Evolutionary conservation across 306 rosid species (phyloP).

Genomic region (Senna siamea): DNA sequence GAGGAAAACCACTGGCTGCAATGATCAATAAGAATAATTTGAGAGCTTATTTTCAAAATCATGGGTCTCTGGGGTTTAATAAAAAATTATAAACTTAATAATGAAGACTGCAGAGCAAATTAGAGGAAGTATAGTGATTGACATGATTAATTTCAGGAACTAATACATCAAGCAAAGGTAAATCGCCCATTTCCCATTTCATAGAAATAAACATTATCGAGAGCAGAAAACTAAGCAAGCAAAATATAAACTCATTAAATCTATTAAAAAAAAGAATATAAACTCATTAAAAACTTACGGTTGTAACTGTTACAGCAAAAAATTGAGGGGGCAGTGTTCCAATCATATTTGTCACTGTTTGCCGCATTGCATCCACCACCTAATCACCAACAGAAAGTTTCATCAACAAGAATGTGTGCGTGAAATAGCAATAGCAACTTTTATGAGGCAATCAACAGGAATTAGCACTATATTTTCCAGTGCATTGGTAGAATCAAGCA

Average conservation of each 20-base stretch:
- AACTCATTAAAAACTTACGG: conserved; percentile 54
- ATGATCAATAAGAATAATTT: conserved; percentile 16
- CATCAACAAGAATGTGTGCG: conserved; percentile 1
- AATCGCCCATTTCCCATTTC: background rate
- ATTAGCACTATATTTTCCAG: background rate
- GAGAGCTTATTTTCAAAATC: background rate
- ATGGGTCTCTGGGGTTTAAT: background rate
- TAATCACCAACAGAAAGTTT: conserved; percentile 39
- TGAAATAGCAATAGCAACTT: conserved; percentile 21
- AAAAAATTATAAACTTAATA: background rate
- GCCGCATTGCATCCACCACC: conserved; percentile 99
- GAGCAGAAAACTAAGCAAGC: conserved; percentile 15
- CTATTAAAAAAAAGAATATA: background rate
- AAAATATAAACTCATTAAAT: too few relatives aligned
- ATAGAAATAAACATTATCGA: background rate
- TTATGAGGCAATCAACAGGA: background rate
- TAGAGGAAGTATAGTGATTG: background rate
- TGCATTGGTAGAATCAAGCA: background rate
- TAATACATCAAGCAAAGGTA: conserved; percentile 14
- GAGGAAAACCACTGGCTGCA: conserved; percentile 5
- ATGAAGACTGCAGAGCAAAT: conserved; percentile 11
- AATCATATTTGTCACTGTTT: conserved; percentile 96
- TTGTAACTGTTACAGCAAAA: conserved; percentile 79
- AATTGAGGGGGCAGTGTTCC: conserved; percentile 97
- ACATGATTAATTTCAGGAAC: conserved; percentile 15